Evolutionary conservation across 345 rosid species (phyloP).

Genomic region (Populus nigra): DNA sequence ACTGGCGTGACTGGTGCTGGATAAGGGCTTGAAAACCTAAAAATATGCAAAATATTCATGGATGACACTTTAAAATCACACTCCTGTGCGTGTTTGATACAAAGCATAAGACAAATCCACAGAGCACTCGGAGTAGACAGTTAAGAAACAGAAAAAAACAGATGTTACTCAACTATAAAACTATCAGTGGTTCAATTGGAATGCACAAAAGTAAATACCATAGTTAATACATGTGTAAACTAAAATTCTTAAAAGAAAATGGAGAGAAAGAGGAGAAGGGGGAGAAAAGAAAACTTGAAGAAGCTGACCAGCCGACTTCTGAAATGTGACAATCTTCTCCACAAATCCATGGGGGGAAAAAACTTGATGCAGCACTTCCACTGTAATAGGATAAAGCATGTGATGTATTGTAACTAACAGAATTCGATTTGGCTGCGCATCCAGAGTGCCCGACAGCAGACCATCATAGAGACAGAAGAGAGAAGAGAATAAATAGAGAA

Average conservation of each 20-base stretch:
- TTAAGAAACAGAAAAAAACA: slow-evolving; percentile 4
- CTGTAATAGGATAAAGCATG: slow-evolving; percentile 94
- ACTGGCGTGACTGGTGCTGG: slow-evolving; percentile 72
- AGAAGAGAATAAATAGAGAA: slow-evolving; percentile 59
- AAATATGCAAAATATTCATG: slow-evolving; percentile 10
- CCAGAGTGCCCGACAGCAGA: slow-evolving; percentile 55
- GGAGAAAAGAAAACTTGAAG: slow-evolving; percentile 17
- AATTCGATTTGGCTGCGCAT: slow-evolving; percentile 89
- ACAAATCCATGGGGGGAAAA: slow-evolving; percentile 90
- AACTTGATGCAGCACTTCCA: slow-evolving; percentile 94
- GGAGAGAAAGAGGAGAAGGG: not conserved
- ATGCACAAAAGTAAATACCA: slow-evolving; percentile 11
- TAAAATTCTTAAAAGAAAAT: not conserved
- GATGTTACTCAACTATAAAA: slow-evolving; percentile 9
- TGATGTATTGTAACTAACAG: slow-evolving; percentile 90
- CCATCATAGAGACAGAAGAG: slow-evolving; percentile 57
- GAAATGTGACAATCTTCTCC: slow-evolving; percentile 96
- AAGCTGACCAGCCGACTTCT: slow-evolving; percentile 96
- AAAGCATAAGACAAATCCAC: slow-evolving; percentile 3
- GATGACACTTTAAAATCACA: slow-evolving; percentile 11
- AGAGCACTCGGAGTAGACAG: slow-evolving; percentile 3
- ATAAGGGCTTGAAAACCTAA: slow-evolving; percentile 97
- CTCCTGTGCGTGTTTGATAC: not conserved
- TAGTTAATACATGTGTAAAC: slow-evolving; percentile 1
- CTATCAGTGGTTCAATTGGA: not conserved